Percentiles rank a stretch among this genome's conserved stretches.
phyloP scores from a whole-genome alignment of 371 early-diverging fungal species.

The Mucor racemosus region DNA sequence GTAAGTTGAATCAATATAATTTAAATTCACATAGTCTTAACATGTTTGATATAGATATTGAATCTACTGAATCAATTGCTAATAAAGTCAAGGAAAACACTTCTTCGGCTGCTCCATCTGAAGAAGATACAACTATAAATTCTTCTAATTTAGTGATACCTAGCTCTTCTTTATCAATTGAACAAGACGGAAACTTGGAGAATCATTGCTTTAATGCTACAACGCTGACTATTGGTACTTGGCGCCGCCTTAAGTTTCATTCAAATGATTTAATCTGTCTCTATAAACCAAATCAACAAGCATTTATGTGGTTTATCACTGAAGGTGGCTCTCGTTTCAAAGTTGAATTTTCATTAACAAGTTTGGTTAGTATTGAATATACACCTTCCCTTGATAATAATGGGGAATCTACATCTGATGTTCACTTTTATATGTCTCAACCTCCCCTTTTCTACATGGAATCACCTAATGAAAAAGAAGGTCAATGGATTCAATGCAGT shows the following conservation, averaged over 20 bases:
- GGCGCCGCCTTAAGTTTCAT: slow-evolving; percentile 73
- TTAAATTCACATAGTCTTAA: no score
- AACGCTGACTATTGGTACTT: slow-evolving; percentile 75
- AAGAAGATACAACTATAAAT: slow-evolving; percentile 22
- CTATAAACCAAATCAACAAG: slow-evolving; percentile 53
- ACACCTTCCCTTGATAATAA: slow-evolving; percentile 44
- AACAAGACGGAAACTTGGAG: slow-evolving; percentile 25
- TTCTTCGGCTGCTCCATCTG: no score
- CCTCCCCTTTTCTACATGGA: slow-evolving; percentile 73
- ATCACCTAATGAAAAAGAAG: slow-evolving; percentile 8
- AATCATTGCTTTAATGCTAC: slow-evolving; percentile 56
- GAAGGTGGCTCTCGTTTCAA: slow-evolving; percentile 72
- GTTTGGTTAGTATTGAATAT: slow-evolving; percentile 65
- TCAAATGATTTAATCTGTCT: slow-evolving; percentile 67
- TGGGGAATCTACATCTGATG: slow-evolving; percentile 53
- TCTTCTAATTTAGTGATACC: slow-evolving; percentile 28
- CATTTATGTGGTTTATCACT: slow-evolving; percentile 74
- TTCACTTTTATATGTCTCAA: slow-evolving; percentile 66
- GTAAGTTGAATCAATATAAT: no score
- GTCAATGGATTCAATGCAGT: slow-evolving; percentile 75
- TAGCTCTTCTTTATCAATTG: not conserved
- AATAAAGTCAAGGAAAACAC: no score
- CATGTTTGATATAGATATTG: no score
- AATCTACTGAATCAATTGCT: slow-evolving; percentile 47
- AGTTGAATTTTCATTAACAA: slow-evolving; percentile 68